phyloP scores from a whole-genome alignment of 2,329 filamentous ascomycete genomes.

The Monilinia aucupariae region DNA sequence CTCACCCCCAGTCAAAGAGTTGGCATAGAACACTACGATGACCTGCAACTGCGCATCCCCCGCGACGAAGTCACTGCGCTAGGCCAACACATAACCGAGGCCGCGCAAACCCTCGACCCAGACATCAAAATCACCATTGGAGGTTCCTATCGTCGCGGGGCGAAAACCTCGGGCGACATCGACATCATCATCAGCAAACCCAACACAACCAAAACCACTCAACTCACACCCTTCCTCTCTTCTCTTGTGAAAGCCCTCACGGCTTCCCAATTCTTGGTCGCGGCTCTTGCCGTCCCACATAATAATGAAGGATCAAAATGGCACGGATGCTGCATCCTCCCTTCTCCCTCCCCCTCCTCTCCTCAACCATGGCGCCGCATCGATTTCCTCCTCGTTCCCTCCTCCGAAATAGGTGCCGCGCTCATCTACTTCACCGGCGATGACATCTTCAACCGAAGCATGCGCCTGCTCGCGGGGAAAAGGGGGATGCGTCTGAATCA shows the following conservation, averaged over 20 bases:
- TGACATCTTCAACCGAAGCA: conserved; percentile 86
- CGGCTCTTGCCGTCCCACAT: conserved; percentile 55
- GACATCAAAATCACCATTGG: conserved; percentile 66
- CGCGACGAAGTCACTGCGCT: conserved; percentile 68
- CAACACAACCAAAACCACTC: conserved; percentile 45
- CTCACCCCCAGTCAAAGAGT: conserved; percentile 66
- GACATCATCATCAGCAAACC: conserved; percentile 76
- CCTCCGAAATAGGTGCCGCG: conserved; percentile 73
- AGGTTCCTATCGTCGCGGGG: conserved; percentile 80
- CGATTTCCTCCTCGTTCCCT: conserved; percentile 78
- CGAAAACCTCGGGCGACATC: conserved; percentile 70
- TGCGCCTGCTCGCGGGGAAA: conserved; percentile 71
- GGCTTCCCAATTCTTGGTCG: conserved; percentile 60
- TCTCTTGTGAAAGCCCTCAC: conserved; percentile 59
- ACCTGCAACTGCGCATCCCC: conserved; percentile 74
- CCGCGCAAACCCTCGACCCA: conserved; percentile 55
- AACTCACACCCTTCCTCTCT: conserved; percentile 59
- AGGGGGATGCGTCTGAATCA: conserved; percentile 85
- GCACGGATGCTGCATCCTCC: conserved; percentile 78
- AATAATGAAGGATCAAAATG: conserved; percentile 63
- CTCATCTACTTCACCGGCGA: conserved; percentile 95
- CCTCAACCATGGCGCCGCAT: conserved; percentile 67
- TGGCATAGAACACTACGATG: conserved; percentile 72
- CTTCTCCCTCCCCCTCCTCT: conserved; percentile 39
- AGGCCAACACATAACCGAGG: conserved; percentile 55